Percentiles rank a stretch among this genome's conserved stretches.
Conservation (phyloP, 331 rosid species). For the Malus hybrid region DNA sequence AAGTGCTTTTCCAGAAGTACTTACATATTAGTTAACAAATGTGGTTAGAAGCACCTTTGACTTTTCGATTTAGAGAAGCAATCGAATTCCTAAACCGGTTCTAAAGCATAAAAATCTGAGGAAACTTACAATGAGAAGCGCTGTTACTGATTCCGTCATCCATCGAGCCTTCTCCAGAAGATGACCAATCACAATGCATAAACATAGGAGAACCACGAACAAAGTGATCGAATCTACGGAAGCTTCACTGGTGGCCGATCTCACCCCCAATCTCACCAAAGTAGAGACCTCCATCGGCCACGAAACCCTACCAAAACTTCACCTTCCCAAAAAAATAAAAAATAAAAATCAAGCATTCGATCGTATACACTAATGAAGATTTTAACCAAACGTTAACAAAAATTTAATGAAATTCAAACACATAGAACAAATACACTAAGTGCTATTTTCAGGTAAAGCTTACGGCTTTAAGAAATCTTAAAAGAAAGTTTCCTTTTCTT, state of each 20-base stretch:
- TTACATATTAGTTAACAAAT: background rate
- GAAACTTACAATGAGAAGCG: constrained; percentile 50
- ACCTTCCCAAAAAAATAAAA: background rate
- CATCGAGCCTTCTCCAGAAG: constrained; percentile 50
- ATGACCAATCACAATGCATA: constrained; percentile 50
- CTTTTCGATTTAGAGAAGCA: background rate
- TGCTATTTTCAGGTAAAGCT: background rate
- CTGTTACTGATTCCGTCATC: constrained; percentile 52
- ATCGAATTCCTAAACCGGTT: background rate
- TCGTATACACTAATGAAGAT: background rate
- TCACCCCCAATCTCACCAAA: constrained; percentile 16
- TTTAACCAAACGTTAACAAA: background rate
- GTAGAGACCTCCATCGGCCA: constrained; percentile 27
- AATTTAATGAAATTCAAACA: background rate
- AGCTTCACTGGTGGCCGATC: constrained; percentile 12
- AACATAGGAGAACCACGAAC: constrained; percentile 50
- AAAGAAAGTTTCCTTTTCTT: too few species aligned
- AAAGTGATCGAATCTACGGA: constrained; percentile 39
- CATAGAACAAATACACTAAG: background rate
- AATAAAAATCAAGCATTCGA: too few species aligned
- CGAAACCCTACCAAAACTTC: background rate
- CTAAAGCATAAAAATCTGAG: background rate
- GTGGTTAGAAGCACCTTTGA: background rate
- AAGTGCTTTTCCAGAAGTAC: background rate
- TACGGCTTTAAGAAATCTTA: background rate